Conservation (phyloP, 176 grass and related monocot genomes). For the Eremochloa ophiuroides region DNA sequence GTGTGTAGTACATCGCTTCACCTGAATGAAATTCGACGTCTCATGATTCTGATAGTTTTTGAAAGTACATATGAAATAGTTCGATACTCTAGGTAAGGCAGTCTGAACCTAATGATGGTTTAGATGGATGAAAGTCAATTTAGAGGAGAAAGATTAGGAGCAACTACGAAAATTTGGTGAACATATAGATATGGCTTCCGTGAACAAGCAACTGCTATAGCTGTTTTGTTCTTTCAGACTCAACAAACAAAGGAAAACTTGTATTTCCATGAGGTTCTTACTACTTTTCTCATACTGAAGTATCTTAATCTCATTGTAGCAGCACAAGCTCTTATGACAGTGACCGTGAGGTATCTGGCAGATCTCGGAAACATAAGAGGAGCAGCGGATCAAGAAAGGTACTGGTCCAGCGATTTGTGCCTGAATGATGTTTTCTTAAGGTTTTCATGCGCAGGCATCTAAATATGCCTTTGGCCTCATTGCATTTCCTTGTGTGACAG, state of each 20-base stretch:
- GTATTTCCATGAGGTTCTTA: not conserved
- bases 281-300: not conserved
- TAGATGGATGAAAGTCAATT: not conserved
- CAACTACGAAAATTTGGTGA: not conserved
- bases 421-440: not conserved
- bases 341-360: conserved; percentile 40
- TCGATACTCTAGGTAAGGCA: not conserved
- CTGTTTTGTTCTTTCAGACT: not conserved
- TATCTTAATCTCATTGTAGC: conserved; percentile 23
- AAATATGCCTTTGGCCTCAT: not conserved
- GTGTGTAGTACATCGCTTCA: not conserved
- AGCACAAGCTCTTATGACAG: conserved; percentile 50
- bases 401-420: not conserved
- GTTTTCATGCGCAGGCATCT: not conserved
- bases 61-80: not conserved
- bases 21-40: not conserved
- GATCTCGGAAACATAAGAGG: conserved; percentile 61
- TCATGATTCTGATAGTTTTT: not conserved
- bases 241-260: not conserved
- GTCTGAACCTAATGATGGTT: not conserved
- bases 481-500: conserved; percentile 18
- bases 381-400: conserved; percentile 70
- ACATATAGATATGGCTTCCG: conserved; percentile 6
- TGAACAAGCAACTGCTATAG: not conserved
- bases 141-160: not conserved